Evolutionary conservation across 192 early-diverging fungal genomes (phyloP), one percentile per base, ranked within the genome.

Genomic region (Thamnidium elegans): DNA sequence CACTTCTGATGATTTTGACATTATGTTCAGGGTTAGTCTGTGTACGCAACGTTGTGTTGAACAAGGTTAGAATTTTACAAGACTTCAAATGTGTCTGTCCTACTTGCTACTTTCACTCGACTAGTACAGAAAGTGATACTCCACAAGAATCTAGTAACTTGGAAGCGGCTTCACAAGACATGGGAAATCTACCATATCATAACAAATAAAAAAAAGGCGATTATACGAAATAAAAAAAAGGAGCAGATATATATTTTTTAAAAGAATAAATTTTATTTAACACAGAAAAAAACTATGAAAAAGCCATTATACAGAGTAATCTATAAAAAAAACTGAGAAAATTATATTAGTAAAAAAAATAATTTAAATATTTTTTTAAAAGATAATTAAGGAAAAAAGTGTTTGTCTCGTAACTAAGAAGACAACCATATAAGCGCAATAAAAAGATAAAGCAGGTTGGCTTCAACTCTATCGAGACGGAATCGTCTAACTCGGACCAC

Each of bases 351-450:
- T 48, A 19, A 15, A 15, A 9, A 13, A 48, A 48, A 17, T 17
- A 48, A 6, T 13, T 15, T 15, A 48, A 13, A 13, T 19, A 15
- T 48, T 19, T 48, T 48, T 14, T 48, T 19, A 14, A 48, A 47
- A 15, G 1, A 45, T 13, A 2, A 59, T 26, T 30, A 15, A 21
- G 3, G 26, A 3, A 3, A 69, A 31, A 19, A 20, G 39, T 70
- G 62, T 70, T 39, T 63, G 55, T 59, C 50, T 50, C 69, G 54
- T 70, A 70, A 70, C 69, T 70, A 70, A 64, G 69, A 70, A 65
- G 21, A 48, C 58, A 43, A 58, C 62, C 55, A 70, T 54, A 42
- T 23, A 34, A 17, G 32, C 32, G 34, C 21, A 46, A 26, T 58
- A 32, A 50, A 23, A 59, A 15, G 21, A 59, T 2, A 50, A 15